Conservation (phyloP, 2,329 filamentous ascomycete species). For the Penicillium sp. region DNA sequence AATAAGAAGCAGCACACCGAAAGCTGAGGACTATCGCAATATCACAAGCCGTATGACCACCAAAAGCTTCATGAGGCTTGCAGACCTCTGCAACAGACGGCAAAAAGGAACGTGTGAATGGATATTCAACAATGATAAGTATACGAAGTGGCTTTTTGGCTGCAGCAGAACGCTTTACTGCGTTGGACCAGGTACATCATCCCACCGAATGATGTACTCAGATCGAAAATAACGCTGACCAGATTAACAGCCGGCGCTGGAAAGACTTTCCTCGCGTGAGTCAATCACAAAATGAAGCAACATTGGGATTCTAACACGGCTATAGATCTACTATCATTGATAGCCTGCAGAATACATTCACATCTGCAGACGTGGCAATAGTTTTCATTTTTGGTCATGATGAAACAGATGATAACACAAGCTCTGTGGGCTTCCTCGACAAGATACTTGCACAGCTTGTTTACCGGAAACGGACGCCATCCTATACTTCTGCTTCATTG, state of each 20-base stretch:
- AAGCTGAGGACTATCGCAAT: slow-evolving; percentile 8
- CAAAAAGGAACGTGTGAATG: slow-evolving; percentile 25
- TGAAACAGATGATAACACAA: slow-evolving; percentile 18
- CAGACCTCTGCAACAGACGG: slow-evolving; percentile 28
- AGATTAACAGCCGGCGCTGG: slow-evolving; percentile 10
- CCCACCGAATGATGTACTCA: too few relatives aligned
- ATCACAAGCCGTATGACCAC: slow-evolving; percentile 20
- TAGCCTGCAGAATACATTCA: slow-evolving; percentile 25
- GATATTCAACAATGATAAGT: slow-evolving; percentile 25
- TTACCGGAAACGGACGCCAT: slow-evolving; percentile 24
- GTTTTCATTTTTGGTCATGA: slow-evolving; percentile 30
- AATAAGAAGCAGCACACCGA: slow-evolving; percentile 3
- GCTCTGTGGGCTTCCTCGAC: slow-evolving; percentile 19
- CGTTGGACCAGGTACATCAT: slow-evolving; percentile 21
- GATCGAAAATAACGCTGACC: too few relatives aligned
- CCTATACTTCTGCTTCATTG: slow-evolving; percentile 20
- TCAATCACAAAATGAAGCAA: not conserved
- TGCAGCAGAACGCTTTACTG: slow-evolving; percentile 25
- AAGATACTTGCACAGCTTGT: slow-evolving; percentile 31
- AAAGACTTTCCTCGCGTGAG: slow-evolving; percentile 32
- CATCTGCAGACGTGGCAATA: slow-evolving; percentile 27
- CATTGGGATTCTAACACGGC: not conserved
- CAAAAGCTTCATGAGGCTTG: slow-evolving; percentile 25
- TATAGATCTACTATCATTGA: slow-evolving; percentile 27
- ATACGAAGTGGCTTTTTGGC: slow-evolving; percentile 27